Conservation (phyloP, 2,329 filamentous ascomycete genomes). For the Diaporthe destruens region DNA sequence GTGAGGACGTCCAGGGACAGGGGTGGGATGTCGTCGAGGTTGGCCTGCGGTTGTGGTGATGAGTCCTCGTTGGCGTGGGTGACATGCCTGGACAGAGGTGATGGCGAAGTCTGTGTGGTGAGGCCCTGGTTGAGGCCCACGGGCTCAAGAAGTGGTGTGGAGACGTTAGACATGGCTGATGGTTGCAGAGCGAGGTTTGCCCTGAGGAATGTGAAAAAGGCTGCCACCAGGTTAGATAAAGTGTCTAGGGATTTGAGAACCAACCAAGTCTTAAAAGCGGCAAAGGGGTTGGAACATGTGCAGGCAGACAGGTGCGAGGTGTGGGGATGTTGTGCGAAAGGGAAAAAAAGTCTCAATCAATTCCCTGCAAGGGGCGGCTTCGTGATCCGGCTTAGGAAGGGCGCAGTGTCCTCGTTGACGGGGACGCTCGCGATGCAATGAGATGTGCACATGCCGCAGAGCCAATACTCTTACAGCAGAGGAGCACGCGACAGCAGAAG, state of each 20-base stretch:
- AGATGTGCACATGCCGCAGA: background rate
- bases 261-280: slow-evolving; percentile 15
- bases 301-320: background rate
- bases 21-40: slow-evolving; percentile 68
- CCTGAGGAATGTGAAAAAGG: slow-evolving; percentile 85
- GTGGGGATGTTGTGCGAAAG: background rate
- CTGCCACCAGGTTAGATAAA: slow-evolving; percentile 58
- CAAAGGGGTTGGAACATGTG: background rate
- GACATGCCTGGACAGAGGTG: slow-evolving; percentile 50
- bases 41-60: slow-evolving; percentile 48
- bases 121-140: slow-evolving; percentile 31
- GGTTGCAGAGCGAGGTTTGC: slow-evolving; percentile 80
- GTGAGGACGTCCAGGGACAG: slow-evolving; percentile 72
- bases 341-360: background rate
- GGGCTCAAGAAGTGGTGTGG: slow-evolving; percentile 73
- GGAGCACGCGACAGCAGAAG: slow-evolving; percentile 37
- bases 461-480: background rate
- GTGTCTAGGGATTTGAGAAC: background rate
- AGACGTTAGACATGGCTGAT: slow-evolving; percentile 70
- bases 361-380: background rate
- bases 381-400: slow-evolving; percentile 10
- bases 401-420: background rate
- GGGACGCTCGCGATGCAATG: slow-evolving; percentile 4
- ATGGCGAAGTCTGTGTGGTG: slow-evolving; percentile 51
- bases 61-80: slow-evolving; percentile 49